These are phyloP conservation scores for Mucor velutinosus DNA, from an alignment of 371 early-diverging fungal genomes.

Conservation along the genomic window DNA sequence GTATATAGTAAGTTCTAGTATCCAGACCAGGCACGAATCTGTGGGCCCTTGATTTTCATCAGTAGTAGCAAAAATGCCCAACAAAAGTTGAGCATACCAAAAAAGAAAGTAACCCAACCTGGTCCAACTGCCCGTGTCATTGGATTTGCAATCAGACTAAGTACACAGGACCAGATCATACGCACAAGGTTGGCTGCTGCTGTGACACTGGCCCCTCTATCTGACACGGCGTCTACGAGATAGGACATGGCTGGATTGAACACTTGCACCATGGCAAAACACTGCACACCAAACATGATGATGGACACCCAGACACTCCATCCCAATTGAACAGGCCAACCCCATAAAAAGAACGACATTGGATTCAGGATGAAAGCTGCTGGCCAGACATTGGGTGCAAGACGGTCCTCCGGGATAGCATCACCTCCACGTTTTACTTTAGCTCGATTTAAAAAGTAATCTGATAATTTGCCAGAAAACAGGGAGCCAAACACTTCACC, in stretches of 20 bases:
- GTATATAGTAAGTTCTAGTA: constrained; percentile 18
- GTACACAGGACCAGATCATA: constrained; percentile 59
- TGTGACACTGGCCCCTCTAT: constrained; percentile 61
- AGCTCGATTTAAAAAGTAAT: constrained; percentile 48
- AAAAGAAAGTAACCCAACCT: constrained; percentile 42
- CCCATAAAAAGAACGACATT: constrained; percentile 57
- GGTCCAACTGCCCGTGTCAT: constrained; percentile 50
- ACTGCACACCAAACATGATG: constrained; percentile 58
- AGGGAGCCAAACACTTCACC: constrained; percentile 61
- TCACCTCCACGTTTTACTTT: constrained; percentile 49
- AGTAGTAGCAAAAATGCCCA: constrained; percentile 48
- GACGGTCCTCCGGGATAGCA: constrained; percentile 57
- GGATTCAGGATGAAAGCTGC: constrained; percentile 59
- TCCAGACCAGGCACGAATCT: constrained; percentile 34
- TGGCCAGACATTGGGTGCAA: constrained; percentile 58
- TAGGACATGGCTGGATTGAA: constrained; percentile 56
- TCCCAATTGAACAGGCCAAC: constrained; percentile 56
- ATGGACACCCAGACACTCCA: constrained; percentile 58
- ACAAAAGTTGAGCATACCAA: constrained; percentile 47
- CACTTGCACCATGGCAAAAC: constrained; percentile 63
- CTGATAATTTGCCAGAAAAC: constrained; percentile 56
- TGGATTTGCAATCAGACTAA: constrained; percentile 55
- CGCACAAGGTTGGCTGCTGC: constrained; percentile 61
- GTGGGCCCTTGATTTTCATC: constrained; percentile 36
- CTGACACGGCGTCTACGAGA: constrained; percentile 59